Evolutionary conservation across 139 green algal species (phyloP), one percentile per base, ranked within the genome.

Genomic region (Chlamydomonas eustigma): DNA sequence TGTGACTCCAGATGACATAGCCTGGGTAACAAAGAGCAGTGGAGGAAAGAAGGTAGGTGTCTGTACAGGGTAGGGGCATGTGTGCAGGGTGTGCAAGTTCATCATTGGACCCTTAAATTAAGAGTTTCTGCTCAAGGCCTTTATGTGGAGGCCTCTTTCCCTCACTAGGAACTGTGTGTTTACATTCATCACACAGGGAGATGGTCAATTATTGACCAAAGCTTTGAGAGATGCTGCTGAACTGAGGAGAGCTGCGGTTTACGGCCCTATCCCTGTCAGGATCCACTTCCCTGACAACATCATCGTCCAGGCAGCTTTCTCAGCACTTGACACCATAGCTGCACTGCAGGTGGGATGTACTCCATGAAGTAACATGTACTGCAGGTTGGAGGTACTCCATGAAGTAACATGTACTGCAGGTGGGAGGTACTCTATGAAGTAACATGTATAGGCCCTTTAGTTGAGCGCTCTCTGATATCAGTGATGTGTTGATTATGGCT

Each of bases 281-380:
- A 25, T 74, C 30, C 68, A 74, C 37, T 35, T 74, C 30, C 68
- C 68, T 38, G 68, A 74, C 37, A 36, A 36, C 24, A 4, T 58
- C 68, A 74, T 74, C 24, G 34, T 74, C 22, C 68, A 74, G 24
- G 68, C 68, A 35, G 37, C 68, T 5, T 74, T 74, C 37, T 33
- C 36, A 4, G 36, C 68, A 24, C 24, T 36, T 5, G 68, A 74
- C 24, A 4, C 37, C 12, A 22, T 74, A 38, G 38, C 68, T 4
- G 8, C 18, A 38, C 12, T 74, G 68, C 68, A 74, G 68, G 68
- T 74, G 68, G 5, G 68, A 6, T 8, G 3, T 24, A 28, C 8
- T 30, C 8, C 58, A 8, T 69, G 8, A 32, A 58, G n/a, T n/a
- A n/a, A n/a, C n/a, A n/a, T n/a, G n/a, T n/a, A n/a, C n/a, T n/a